phyloP scores from a whole-genome alignment of 1,284 basidiomycete species.

The Tilletia setariae region DNA sequence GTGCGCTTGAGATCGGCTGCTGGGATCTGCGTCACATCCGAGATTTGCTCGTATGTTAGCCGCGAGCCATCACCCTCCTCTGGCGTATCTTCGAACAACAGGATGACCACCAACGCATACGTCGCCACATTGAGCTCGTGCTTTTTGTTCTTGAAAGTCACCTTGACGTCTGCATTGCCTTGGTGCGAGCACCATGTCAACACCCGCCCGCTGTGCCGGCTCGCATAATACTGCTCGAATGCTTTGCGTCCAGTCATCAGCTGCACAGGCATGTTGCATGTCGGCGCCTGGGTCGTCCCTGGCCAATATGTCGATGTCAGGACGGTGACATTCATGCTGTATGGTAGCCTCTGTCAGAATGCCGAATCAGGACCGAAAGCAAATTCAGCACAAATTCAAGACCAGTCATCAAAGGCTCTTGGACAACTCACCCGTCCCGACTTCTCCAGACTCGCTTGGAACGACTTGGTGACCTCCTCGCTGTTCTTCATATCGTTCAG shows the following conservation, averaged over 20 bases:
- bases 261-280: constrained; percentile 33
- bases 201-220: constrained; percentile 80
- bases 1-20: constrained; percentile 81
- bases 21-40: constrained; percentile 59
- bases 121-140: constrained; percentile 94
- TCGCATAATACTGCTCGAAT: constrained; percentile 87
- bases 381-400: neutral
- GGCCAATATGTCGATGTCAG: constrained; percentile 53
- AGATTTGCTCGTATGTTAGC: constrained; percentile 34
- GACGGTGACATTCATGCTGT: constrained; percentile 66
- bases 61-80: constrained; percentile 18
- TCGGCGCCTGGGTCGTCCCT: constrained; percentile 35
- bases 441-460: constrained; percentile 64
- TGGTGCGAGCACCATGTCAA: constrained; percentile 91
- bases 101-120: constrained; percentile 78
- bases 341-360: constrained; percentile 62
- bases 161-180: constrained; percentile 84
- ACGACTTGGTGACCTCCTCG: constrained; percentile 74
- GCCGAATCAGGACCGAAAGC: constrained; percentile 6
- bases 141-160: constrained; percentile 72
- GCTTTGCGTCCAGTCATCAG: constrained; percentile 58
- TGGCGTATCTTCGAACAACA: constrained; percentile 71
- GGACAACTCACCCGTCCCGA: constrained; percentile 46
- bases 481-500: constrained; percentile 96
- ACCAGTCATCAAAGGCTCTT: too few relatives aligned